Evolutionary conservation across 2,329 filamentous ascomycete species (phyloP).

Genomic region (Thielaviopsis musarum): DNA sequence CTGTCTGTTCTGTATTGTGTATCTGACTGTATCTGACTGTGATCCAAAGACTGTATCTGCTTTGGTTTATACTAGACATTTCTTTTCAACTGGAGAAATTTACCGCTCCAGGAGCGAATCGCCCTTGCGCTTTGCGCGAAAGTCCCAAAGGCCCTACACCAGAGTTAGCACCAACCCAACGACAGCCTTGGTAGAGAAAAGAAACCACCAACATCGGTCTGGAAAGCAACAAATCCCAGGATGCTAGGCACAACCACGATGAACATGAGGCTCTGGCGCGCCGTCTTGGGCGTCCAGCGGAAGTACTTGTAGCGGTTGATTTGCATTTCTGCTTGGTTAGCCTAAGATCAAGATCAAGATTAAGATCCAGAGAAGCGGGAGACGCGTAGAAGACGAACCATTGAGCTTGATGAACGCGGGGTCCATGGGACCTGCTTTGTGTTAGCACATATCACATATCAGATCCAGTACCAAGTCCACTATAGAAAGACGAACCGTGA

Average conservation of each 20-base stretch:
- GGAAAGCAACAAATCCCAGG: slow-evolving; percentile 56
- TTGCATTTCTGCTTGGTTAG: slow-evolving; percentile 47
- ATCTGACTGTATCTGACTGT: not conserved
- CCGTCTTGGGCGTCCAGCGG: slow-evolving; percentile 76
- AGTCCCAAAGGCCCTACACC: slow-evolving; percentile 65
- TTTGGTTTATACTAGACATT: not conserved
- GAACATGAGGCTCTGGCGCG: slow-evolving; percentile 64
- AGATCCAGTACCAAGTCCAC: no score
- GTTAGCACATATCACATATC: not conserved
- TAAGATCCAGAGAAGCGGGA: no score
- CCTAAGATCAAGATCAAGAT: no score
- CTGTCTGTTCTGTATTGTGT: not conserved
- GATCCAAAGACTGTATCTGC: not conserved
- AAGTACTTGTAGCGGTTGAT: slow-evolving; percentile 86
- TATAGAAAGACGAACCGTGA: slow-evolving; percentile 1
- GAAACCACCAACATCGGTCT: slow-evolving; percentile 64
- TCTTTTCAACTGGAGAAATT: slow-evolving; percentile 8
- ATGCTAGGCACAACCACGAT: slow-evolving; percentile 53
- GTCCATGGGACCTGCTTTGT: slow-evolving; percentile 11
- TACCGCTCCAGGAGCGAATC: slow-evolving; percentile 73
- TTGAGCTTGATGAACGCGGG: slow-evolving; percentile 12
- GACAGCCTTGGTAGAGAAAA: not conserved
- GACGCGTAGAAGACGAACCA: slow-evolving; percentile 2
- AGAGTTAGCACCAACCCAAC: not conserved
- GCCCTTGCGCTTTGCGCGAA: slow-evolving; percentile 76